Percentiles rank a stretch among this genome's conserved stretches.
Conservation (phyloP, 2,329 filamentous ascomycete species). For the Microsporum ferrugineum region DNA sequence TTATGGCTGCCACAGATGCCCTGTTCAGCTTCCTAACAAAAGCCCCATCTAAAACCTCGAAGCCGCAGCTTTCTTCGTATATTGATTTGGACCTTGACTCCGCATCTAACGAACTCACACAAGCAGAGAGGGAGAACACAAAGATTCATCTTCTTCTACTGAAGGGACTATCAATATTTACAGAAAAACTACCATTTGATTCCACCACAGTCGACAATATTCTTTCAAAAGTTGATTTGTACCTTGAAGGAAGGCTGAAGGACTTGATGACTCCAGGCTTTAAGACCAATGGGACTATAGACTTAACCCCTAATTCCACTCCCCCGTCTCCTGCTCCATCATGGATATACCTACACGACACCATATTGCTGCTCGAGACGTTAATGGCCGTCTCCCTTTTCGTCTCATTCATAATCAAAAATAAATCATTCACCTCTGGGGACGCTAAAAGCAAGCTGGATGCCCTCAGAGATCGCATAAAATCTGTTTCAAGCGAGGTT, state of each 20-base stretch:
- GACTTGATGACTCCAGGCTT: background rate
- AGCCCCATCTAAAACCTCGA: background rate
- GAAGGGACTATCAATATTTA: constrained; percentile 19
- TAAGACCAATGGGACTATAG: constrained; percentile 7
- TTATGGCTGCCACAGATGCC: constrained; percentile 25
- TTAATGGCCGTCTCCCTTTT: constrained; percentile 31
- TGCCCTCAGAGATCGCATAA: constrained; percentile 18
- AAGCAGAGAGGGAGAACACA: constrained; percentile 24
- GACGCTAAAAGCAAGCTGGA: constrained; percentile 27
- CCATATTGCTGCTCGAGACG: constrained; percentile 31
- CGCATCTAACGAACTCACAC: constrained; percentile 25
- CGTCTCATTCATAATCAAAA: constrained; percentile 21
- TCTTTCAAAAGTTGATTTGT: constrained; percentile 9
- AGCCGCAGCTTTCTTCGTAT: background rate
- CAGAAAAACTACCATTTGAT: background rate
- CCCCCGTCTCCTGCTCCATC: constrained; percentile 23
- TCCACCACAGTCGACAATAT: constrained; percentile 1
- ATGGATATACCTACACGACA: constrained; percentile 33
- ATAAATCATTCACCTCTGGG: constrained; percentile 11
- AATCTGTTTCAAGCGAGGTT: constrained; percentile 25
- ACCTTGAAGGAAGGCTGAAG: constrained; percentile 6
- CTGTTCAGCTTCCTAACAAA: constrained; percentile 27
- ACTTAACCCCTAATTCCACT: constrained; percentile 14
- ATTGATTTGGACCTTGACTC: constrained; percentile 13
- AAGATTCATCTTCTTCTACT: constrained; percentile 27